These are phyloP conservation scores for Amanita rubescens DNA, from an alignment of 768 basidiomycete species.

Conservation along the genomic window DNA sequence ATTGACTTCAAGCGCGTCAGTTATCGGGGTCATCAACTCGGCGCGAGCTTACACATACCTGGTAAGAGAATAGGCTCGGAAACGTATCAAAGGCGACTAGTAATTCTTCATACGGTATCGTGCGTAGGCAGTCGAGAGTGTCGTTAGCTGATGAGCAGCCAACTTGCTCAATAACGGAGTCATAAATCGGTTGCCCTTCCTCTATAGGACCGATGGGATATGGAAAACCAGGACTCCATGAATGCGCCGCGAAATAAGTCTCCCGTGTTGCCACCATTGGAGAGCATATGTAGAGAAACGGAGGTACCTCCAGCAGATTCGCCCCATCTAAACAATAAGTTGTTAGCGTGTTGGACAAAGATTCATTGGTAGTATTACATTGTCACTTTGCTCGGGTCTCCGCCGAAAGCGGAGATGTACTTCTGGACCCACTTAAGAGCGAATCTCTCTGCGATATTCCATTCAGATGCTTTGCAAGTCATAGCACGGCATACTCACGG, in stretches of 20 bases:
- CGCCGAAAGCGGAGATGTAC: conserved; percentile 57
- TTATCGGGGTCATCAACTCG: conserved; percentile 11
- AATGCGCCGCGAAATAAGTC: conserved; percentile 36
- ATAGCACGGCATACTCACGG: conserved; percentile 30
- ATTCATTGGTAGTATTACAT: conserved; percentile 25
- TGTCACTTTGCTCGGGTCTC: conserved; percentile 54
- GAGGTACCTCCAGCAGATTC: conserved; percentile 47
- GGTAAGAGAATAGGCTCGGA: conserved; percentile 26
- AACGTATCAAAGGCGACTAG: conserved; percentile 23
- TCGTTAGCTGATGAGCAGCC: conserved; percentile 17
- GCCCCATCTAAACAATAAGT: conserved; percentile 27
- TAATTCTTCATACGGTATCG: conserved; percentile 22
- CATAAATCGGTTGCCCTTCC: conserved; percentile 39
- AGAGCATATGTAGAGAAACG: conserved; percentile 42
- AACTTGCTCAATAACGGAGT: conserved; percentile 28
- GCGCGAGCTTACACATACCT: conserved; percentile 19
- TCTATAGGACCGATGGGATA: conserved; percentile 35
- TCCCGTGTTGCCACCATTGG: conserved; percentile 36
- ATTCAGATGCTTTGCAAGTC: not conserved
- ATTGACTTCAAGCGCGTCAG: conserved; percentile 23
- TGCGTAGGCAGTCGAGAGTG: conserved; percentile 32
- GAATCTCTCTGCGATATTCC: conserved; percentile 33
- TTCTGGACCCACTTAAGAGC: conserved; percentile 62
- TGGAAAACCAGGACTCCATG: conserved; percentile 44
- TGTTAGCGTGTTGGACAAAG: not conserved